Evolutionary conservation across 345 rosid genomes (phyloP).

Genomic region (Eucalyptus regnans): DNA sequence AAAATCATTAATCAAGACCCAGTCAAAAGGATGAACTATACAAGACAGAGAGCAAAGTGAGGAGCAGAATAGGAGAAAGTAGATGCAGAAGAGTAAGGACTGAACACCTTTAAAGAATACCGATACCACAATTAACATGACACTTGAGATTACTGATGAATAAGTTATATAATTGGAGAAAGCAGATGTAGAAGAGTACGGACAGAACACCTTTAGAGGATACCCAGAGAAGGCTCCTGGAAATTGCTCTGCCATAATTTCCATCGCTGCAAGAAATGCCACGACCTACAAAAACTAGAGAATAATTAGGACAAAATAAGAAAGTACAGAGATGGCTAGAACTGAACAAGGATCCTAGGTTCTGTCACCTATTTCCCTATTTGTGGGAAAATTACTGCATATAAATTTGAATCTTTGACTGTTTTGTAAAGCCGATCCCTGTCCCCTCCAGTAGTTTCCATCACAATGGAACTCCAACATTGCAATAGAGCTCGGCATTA

Average conservation of each 20-base stretch:
- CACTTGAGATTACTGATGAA: too few species aligned
- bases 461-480: too few species aligned
- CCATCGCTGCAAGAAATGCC: conserved; percentile 97
- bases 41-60: not conserved
- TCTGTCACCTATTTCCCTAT: too few species aligned
- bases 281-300: conserved; percentile 50
- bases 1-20: not conserved
- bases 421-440: too few species aligned
- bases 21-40: not conserved
- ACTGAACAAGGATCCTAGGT: not conserved
- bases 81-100: not conserved
- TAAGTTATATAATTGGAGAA: too few species aligned
- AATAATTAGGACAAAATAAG: conserved; percentile 1
- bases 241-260: conserved; percentile 90
- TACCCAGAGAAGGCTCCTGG: conserved; percentile 96
- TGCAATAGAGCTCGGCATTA: too few species aligned
- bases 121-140: too few species aligned
- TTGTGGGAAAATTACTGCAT: too few species aligned
- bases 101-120: conserved; percentile 60
- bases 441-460: too few species aligned
- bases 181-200: not conserved
- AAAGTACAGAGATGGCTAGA: not conserved
- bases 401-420: too few species aligned
- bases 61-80: not conserved
- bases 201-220: conserved; percentile 48